phyloP scores from a whole-genome alignment of 768 basidiomycete species.

The Lentinula lateritia region DNA sequence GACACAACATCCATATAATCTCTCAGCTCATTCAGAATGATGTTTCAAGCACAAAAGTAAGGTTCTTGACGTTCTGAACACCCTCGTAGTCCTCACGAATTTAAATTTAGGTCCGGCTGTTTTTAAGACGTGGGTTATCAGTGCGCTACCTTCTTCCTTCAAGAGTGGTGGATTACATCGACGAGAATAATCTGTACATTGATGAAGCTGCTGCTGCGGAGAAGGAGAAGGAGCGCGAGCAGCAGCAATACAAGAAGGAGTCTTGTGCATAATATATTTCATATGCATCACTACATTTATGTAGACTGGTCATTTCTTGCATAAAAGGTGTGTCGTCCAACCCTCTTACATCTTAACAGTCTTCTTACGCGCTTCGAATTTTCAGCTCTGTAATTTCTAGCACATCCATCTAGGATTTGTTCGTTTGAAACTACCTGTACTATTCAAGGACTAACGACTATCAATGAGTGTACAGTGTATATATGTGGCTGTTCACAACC shows the following conservation, averaged over 20 bases:
- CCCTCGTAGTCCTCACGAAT: background rate
- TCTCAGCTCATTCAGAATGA: slow-evolving; percentile 96
- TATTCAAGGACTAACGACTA: too few species aligned
- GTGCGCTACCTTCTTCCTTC: slow-evolving; percentile 89
- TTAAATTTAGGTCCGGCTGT: slow-evolving; percentile 49
- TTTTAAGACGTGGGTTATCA: slow-evolving; percentile 74
- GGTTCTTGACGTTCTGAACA: background rate
- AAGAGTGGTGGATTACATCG: slow-evolving; percentile 92
- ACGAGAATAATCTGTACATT: slow-evolving; percentile 70
- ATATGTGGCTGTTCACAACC: too few species aligned
- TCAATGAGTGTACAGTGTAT: background rate
- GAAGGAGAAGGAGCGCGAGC: slow-evolving; percentile 9
- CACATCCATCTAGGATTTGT: background rate
- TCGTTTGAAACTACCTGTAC: background rate
- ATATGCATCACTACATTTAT: background rate
- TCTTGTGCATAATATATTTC: background rate
- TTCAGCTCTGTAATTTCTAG: background rate
- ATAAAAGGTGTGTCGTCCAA: background rate
- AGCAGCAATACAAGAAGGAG: slow-evolving; percentile 11
- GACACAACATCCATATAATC: slow-evolving; percentile 84
- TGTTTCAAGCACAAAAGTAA: slow-evolving; percentile 90
- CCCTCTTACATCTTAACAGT: background rate
- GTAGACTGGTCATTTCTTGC: background rate
- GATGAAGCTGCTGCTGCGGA: slow-evolving; percentile 42
- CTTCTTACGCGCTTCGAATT: background rate